A percentile compares a stretch with the other conserved stretches of the same genome.
Conservation (phyloP, 2,329 filamentous ascomycete genomes). For the Ceratocystis cacaofunesta region DNA sequence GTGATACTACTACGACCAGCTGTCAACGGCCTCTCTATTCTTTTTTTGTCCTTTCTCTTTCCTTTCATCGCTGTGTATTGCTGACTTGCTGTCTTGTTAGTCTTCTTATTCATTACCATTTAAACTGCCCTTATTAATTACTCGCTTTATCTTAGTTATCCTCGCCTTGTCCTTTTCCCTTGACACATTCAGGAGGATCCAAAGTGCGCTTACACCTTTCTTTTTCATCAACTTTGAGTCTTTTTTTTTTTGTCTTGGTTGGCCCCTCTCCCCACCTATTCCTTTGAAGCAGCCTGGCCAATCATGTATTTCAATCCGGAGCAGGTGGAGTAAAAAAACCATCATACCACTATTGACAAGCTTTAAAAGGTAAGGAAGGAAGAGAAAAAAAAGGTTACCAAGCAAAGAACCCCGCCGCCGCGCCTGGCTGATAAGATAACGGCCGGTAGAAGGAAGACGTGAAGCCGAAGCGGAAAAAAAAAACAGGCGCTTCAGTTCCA, state of each 20-base stretch:
- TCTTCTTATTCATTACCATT: not conserved
- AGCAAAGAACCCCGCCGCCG: constrained; percentile 1
- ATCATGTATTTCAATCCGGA: not conserved
- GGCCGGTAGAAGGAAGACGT: not conserved
- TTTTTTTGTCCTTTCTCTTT: not conserved
- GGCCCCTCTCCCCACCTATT: not conserved
- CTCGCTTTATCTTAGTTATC: not conserved
- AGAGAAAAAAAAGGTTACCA: not conserved
- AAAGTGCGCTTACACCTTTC: constrained; percentile 17
- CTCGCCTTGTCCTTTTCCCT: not conserved
- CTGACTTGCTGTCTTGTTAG: not conserved
- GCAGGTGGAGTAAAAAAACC: not conserved
- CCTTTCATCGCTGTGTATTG: not conserved
- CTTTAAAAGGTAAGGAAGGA: not conserved
- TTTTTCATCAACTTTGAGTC: not conserved
- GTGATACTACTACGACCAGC: not conserved
- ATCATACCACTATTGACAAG: not conserved
- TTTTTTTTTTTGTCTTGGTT: not conserved
- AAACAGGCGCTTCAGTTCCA: too few species aligned
- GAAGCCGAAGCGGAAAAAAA: not conserved
- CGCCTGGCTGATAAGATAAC: constrained; percentile 14
- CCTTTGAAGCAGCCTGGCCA: not conserved
- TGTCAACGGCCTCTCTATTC: too few species aligned
- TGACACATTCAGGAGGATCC: not conserved
- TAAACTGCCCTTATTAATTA: not conserved